Conservation (phyloP, 2,329 filamentous ascomycete genomes). For the Dothistroma septosporum region DNA sequence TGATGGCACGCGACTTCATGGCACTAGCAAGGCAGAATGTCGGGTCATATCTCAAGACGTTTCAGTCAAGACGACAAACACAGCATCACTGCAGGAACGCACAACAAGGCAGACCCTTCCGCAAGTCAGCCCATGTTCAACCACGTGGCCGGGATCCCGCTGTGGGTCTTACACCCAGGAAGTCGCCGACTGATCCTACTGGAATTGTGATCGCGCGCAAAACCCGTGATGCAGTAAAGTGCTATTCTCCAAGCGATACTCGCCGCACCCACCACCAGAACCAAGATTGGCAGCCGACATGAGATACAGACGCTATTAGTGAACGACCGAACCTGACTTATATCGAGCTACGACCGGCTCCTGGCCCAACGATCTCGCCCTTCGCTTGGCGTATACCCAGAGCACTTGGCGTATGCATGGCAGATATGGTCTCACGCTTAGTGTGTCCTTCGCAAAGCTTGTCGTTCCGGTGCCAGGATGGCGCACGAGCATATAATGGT, state of each 20-base stretch:
- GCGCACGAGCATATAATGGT: neutral
- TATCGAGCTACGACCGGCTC: neutral
- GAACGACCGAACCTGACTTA: neutral
- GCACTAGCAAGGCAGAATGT: neutral
- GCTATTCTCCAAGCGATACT: neutral
- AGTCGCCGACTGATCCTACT: neutral
- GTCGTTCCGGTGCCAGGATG: neutral
- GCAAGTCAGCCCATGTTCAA: neutral
- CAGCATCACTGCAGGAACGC: neutral
- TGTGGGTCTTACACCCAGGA: neutral
- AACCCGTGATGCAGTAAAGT: neutral
- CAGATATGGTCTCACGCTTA: neutral
- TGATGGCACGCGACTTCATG: neutral
- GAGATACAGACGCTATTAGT: neutral
- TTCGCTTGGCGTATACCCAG: neutral
- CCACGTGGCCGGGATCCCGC: neutral
- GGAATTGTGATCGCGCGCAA: neutral
- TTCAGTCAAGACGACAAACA: neutral
- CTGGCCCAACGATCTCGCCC: neutral
- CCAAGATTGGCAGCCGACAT: neutral
- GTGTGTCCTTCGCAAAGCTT: neutral
- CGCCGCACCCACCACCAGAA: neutral
- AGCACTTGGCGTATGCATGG: neutral
- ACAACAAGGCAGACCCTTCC: neutral
- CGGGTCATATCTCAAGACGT: neutral